Base-by-base conservation (phyloP, 2,329 filamentous ascomycete species). In the Pezicula radicicola region DNA sequence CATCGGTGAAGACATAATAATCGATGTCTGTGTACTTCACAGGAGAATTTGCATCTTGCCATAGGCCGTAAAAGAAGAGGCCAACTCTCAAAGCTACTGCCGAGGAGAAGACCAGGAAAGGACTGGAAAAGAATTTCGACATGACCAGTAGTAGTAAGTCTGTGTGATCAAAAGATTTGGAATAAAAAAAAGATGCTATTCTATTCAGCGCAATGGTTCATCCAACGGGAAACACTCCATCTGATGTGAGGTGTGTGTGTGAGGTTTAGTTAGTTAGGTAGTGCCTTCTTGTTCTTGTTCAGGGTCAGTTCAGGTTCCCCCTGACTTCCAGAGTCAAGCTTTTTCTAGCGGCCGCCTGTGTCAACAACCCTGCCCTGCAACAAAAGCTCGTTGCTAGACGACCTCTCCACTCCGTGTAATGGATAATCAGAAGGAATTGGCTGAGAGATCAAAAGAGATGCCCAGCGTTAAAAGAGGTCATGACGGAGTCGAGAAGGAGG, bases 1-100 rank as follows among this genome's bases (percentile, higher is more conserved):
- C 94, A 69, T 97, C 93, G 46, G 94, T 97, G 76, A 99, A 99
- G 69, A 99, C 94, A 59, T 91, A 85, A 72, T 99, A 99, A 77
- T 99, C 94, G 63, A 99, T 97, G 72, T 99, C 94, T 48, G 94
- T 99, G 76, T 97, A 99, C 73, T 97, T 97, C 66, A 99, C 75
- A 13, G 93, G 86, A 7, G 91, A 95, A 72, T 92, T 80, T 54
- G 90, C 87, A 72, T 99, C 94, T 74, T 99, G 94, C 77, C 89
- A 92, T 55, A 91, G 81, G 53, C 94, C 93, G 69, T 97, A 97
- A 63, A 95, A 68, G 46, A 97, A 81, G 57, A 99, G 84, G 30
- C 75, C 68, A 6, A 83, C 67, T 55, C 94, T 89, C 21, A 99
- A 80, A 45, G 85, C 63, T 49, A 85, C 74, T 47, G 82, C 76